A percentile compares a stretch with the other conserved stretches of the same genome.
Conservation (phyloP, 2,329 filamentous ascomycete genomes). For the Arthrobotrys sinensis region DNA sequence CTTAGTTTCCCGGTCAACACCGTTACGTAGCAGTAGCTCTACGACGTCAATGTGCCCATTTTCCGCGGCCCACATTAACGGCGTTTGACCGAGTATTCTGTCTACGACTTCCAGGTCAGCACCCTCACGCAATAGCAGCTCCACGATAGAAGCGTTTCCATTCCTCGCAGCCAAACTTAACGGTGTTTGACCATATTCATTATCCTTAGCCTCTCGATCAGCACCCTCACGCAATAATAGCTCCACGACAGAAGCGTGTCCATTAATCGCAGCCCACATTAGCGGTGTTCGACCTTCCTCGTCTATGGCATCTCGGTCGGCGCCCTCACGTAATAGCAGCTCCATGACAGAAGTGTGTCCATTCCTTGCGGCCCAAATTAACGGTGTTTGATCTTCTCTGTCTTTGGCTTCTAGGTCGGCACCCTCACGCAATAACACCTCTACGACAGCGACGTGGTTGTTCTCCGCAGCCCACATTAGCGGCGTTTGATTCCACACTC, state of each 20-base stretch:
- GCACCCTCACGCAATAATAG: conserved; percentile 20
- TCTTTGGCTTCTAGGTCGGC: conserved; percentile 42
- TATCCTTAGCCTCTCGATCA: not conserved
- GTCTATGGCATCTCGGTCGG: too few species aligned
- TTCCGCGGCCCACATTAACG: conserved; percentile 48
- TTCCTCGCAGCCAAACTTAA: conserved; percentile 24
- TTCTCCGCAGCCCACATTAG: conserved; percentile 43
- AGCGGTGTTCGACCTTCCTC: not conserved
- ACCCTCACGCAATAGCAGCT: conserved; percentile 6
- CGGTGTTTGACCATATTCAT: conserved; percentile 21
- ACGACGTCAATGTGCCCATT: conserved; percentile 20
- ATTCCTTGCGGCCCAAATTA: conserved; percentile 25
- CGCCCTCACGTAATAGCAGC: too few species aligned
- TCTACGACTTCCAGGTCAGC: too few species aligned
- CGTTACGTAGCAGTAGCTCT: conserved; percentile 33
- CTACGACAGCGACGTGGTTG: conserved; percentile 16
- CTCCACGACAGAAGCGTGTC: conserved; percentile 18
- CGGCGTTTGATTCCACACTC: conserved; percentile 38
- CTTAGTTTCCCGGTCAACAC: conserved; percentile 29
- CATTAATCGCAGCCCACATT: conserved; percentile 26
- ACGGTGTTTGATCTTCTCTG: conserved; percentile 27
- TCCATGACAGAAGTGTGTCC: conserved; percentile 16
- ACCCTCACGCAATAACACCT: conserved; percentile 38
- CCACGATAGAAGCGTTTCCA: conserved; percentile 16
- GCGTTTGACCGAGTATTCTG: conserved; percentile 32